These are phyloP conservation scores for Dothiorella sarmentorum DNA, from an alignment of 2,329 filamentous ascomycete species.

Conservation along the genomic window DNA sequence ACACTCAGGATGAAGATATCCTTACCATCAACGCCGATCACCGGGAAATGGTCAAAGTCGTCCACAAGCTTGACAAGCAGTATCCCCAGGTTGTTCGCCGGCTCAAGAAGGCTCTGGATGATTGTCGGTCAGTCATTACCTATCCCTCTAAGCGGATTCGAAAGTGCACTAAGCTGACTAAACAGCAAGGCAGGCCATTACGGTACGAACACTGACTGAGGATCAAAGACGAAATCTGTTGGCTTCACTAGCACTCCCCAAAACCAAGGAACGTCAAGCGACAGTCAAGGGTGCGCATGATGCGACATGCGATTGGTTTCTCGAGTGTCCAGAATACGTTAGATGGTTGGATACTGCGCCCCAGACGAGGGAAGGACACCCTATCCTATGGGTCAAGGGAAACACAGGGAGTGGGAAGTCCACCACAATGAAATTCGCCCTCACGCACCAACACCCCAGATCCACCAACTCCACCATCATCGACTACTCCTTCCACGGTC, in stretches of 20 bases:
- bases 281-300: constrained; percentile 38
- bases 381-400: constrained; percentile 49
- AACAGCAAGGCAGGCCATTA: neutral
- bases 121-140: neutral
- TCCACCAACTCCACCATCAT: constrained; percentile 12
- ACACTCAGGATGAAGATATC: neutral
- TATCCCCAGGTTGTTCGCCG: neutral
- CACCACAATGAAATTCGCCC: constrained; percentile 39
- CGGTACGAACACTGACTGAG: neutral
- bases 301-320: constrained; percentile 44
- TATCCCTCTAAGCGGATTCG: neutral
- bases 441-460: constrained; percentile 18
- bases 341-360: constrained; percentile 36
- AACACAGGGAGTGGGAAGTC: constrained; percentile 49
- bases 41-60: neutral
- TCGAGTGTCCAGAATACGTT: constrained; percentile 32
- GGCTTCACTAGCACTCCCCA: constrained; percentile 37
- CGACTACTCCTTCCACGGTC: constrained; percentile 22
- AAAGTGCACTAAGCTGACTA: neutral
- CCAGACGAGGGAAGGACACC: constrained; percentile 31
- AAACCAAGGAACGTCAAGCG: constrained; percentile 38
- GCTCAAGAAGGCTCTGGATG: neutral
- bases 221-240: constrained; percentile 24
- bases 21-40: neutral
- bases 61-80: neutral